Evolutionary conservation across 2,329 filamentous ascomycete genomes (phyloP).

Genomic region (Phialophora chinensis): DNA sequence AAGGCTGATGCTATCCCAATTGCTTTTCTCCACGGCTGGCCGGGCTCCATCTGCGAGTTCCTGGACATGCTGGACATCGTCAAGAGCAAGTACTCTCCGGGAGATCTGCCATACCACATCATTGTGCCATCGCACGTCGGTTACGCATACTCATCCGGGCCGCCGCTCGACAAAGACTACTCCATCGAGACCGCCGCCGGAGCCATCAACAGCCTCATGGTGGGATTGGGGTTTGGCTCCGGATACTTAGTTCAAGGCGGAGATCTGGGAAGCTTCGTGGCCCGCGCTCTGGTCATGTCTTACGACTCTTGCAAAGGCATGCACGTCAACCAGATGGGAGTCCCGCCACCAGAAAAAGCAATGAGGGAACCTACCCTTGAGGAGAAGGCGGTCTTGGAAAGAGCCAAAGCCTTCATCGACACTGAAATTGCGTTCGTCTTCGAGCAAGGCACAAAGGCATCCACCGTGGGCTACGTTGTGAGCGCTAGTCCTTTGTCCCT

Average conservation of each 20-base stretch:
- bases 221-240: slow-evolving; percentile 58
- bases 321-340: slow-evolving; percentile 21
- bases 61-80: slow-evolving; percentile 58
- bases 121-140: slow-evolving; percentile 63
- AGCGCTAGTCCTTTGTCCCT: slow-evolving; percentile 61
- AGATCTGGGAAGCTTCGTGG: slow-evolving; percentile 58
- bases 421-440: slow-evolving; percentile 57
- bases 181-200: slow-evolving; percentile 48
- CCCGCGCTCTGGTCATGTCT: slow-evolving; percentile 50
- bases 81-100: slow-evolving; percentile 53
- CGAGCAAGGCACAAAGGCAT: slow-evolving; percentile 61
- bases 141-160: slow-evolving; percentile 58
- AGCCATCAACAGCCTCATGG: slow-evolving; percentile 59
- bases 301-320: slow-evolving; percentile 54
- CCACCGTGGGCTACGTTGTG: slow-evolving; percentile 63
- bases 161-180: slow-evolving; percentile 54
- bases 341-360: slow-evolving; percentile 1
- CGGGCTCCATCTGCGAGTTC: slow-evolving; percentile 58
- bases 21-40: slow-evolving; percentile 55
- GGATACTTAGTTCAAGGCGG: slow-evolving; percentile 64
- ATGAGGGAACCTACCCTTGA: not conserved
- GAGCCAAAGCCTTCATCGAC: slow-evolving; percentile 48
- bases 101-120: slow-evolving; percentile 63
- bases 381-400: slow-evolving; percentile 47
- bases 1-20: slow-evolving; percentile 60